Evolutionary conservation across 805 yeast genomes (phyloP), one percentile per base, ranked within the genome.

Genomic region (Starmerella sp.): DNA sequence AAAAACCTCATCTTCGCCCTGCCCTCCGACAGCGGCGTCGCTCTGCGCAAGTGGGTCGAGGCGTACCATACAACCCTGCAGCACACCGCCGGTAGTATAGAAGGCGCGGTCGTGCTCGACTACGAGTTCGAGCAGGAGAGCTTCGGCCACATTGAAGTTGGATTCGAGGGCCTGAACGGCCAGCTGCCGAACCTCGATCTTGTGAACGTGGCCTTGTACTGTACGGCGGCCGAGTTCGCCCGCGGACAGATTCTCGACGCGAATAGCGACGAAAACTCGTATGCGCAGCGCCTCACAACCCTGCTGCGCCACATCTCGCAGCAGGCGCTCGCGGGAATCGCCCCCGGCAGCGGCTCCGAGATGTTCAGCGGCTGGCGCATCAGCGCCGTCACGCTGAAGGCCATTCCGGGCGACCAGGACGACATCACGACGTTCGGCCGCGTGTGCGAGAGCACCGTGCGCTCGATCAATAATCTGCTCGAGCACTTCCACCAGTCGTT

Each of bases 401-500:
- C 95, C 4, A 38, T 54, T 0, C 71, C 68, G 35, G 87, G 86
- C 1, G 62, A 63, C 1, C 86, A 86, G 1, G 75, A 74, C 54
- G 97, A 93, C 70, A 82, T 91, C 55, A 91, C 97, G 1, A 88
- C 93, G 30, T 83, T 85, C 67, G 98, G 97, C 5, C 79, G 97
- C 66, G 77, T 91, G 3, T 78, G 88, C 17, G 99, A 93, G 69
- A 87, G 95, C 2, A 73, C 84, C 8, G 82, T 90, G 66, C 78
- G 98, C 57, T 82, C 96, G 0, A 85, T 93, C 38, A 93, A 93
- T 71, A 93, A 93, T 67, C 75, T 93, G 61, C 73, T 91, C 39
- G 99, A 93, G 68, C 95, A 91, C 67, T 91, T 91, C 70, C 99
- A 93, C 69, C 99, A 93, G 70, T 87, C 96, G 1, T 93, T 89